Percentiles rank a stretch among this genome's conserved stretches.
These are phyloP conservation scores for Grammothele lineata DNA, from an alignment of 768 basidiomycete genomes.

Conservation along the genomic window DNA sequence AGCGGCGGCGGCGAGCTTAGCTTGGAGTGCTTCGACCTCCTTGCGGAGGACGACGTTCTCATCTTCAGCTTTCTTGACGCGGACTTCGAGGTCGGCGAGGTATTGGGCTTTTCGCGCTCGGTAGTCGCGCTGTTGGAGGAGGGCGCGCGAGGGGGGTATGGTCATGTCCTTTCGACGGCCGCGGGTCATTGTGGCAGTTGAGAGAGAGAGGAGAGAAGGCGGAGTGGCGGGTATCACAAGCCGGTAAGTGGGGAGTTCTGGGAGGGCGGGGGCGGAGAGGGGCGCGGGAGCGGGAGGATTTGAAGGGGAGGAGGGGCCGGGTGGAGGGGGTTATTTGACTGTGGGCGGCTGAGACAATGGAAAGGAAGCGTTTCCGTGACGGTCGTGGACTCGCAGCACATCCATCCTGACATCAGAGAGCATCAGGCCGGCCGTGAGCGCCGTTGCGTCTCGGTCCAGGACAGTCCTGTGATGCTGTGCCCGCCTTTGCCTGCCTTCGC, in stretches of 20 bases:
- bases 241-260: neutral
- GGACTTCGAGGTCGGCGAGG: slow-evolving; percentile 51
- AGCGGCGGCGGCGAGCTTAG: slow-evolving; percentile 29
- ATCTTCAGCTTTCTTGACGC: slow-evolving; percentile 47
- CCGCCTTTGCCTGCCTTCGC: neutral
- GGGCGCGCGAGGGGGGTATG: slow-evolving; percentile 53
- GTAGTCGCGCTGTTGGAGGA: slow-evolving; percentile 62
- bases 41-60: slow-evolving; percentile 48
- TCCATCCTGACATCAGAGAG: slow-evolving; percentile 8
- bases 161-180: slow-evolving; percentile 64
- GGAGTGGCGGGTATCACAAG: neutral
- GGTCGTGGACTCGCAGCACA: neutral
- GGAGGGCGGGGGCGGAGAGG: neutral
- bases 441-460: slow-evolving; percentile 6
- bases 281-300: slow-evolving; percentile 2
- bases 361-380: slow-evolving; percentile 8
- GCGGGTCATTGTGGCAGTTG: slow-evolving; percentile 43
- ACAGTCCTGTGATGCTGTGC: slow-evolving; percentile 8
- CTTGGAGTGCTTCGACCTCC: slow-evolving; percentile 43
- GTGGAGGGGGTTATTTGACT: slow-evolving; percentile 16
- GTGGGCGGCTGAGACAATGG: slow-evolving; percentile 12
- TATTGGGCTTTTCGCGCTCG: slow-evolving; percentile 57
- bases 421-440: slow-evolving; percentile 9
- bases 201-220: neutral
- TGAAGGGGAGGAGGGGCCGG: slow-evolving; percentile 10